Evolutionary conservation across 306 rosid species (phyloP).

Genomic region (Rosa chinensis): DNA sequence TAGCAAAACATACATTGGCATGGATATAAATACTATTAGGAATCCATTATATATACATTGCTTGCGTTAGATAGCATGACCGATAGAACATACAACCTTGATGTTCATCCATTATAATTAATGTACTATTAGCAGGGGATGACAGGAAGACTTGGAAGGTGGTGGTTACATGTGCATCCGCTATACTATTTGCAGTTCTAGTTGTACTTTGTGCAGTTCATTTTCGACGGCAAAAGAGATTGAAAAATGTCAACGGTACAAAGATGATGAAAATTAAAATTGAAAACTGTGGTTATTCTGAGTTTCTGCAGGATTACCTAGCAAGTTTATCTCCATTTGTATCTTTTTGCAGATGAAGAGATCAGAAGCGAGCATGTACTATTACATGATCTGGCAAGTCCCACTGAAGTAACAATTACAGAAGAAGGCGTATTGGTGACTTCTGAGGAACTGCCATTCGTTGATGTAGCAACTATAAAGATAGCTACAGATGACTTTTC

Average conservation of each 20-base stretch:
- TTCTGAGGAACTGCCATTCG: constrained; percentile 38
- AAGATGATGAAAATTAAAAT: too few species aligned
- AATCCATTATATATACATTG: background rate
- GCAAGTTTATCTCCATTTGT: background rate
- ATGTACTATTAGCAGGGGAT: constrained; percentile 18
- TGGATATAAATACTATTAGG: background rate
- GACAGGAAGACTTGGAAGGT: constrained; percentile 49
- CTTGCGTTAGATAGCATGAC: background rate
- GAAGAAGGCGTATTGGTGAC: background rate
- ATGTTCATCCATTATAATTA: background rate
- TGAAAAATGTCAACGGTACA: constrained; percentile 29
- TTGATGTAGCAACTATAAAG: constrained; percentile 24
- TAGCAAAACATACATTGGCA: background rate
- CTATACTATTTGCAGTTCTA: constrained; percentile 25
- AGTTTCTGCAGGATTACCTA: background rate
- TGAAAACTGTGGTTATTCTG: background rate
- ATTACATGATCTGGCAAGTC: constrained; percentile 40
- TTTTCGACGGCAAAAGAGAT: constrained; percentile 8
- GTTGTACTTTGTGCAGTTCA: constrained; percentile 19
- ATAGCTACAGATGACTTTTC: constrained; percentile 41
- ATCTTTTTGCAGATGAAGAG: background rate
- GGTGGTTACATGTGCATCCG: constrained; percentile 30
- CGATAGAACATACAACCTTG: background rate
- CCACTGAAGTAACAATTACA: constrained; percentile 20
- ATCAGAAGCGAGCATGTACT: constrained; percentile 19